These are phyloP conservation scores for Nicotiana knightiana DNA, from an alignment of 257 asterid species.

Conservation along the genomic window DNA sequence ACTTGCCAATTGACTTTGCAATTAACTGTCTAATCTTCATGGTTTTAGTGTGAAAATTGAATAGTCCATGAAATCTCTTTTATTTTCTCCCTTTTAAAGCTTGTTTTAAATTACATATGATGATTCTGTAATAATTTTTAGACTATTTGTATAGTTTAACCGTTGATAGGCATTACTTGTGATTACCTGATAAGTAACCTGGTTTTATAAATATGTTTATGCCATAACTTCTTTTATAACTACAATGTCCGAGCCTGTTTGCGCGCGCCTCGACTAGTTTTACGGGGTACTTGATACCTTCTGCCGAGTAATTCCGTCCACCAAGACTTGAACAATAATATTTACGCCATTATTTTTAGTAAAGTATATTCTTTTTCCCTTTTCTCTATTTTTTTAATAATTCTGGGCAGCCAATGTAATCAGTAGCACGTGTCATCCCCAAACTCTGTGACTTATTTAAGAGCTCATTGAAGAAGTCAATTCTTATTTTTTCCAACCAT, in stretches of 20 bases:
- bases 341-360: too few species aligned
- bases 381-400: not conserved
- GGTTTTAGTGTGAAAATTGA: not conserved
- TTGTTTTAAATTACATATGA: too few species aligned
- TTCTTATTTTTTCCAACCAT: not conserved
- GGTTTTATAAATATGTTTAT: too few species aligned
- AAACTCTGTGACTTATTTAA: not conserved
- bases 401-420: not conserved
- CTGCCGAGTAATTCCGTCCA: fast-evolving
- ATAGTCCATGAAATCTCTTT: not conserved
- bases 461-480: not conserved
- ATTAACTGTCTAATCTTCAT: not conserved
- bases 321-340: too few species aligned
- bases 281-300: fast-evolving
- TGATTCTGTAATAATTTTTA: too few species aligned
- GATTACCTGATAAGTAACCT: not conserved
- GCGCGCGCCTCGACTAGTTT: too few species aligned
- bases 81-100: not conserved
- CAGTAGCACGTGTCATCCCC: not conserved
- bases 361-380: not conserved
- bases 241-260: too few species aligned
- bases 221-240: not conserved
- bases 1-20: not conserved
- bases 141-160: not conserved
- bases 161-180: not conserved